Conservation (phyloP, 179 eudicot species). For the Spergularia azorica region DNA sequence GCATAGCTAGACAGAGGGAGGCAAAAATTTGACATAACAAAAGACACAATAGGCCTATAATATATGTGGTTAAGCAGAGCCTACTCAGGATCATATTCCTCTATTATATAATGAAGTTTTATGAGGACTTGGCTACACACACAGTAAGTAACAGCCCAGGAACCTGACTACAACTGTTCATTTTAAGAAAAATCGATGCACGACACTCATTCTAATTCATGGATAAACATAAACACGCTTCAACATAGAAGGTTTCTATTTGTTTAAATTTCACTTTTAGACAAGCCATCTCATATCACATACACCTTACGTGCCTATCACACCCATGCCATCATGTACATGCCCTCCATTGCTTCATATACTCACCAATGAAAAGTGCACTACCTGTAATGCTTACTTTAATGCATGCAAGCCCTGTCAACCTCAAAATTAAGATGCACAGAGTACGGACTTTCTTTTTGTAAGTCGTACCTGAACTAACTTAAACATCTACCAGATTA, state of each 20-base stretch:
- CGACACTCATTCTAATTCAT: too few relatives aligned
- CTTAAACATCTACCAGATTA: too few relatives aligned
- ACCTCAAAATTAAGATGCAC: not conserved
- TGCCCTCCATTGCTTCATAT: not conserved
- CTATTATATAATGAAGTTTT: not conserved
- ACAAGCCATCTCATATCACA: not conserved
- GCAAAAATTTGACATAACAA: not conserved
- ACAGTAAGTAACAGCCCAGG: not conserved
- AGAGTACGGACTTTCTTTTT: not conserved
- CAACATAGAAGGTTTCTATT: too few relatives aligned
- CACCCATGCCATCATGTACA: not conserved
- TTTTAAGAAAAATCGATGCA: too few relatives aligned
- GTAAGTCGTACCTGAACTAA: not conserved
- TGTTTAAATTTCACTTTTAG: too few relatives aligned
- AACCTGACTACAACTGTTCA: not conserved
- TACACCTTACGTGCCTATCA: not conserved
- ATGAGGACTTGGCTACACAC: not conserved
- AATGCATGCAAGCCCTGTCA: not conserved
- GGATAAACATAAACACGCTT: too few relatives aligned
- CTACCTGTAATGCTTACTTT: not conserved
- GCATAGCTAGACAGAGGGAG: not conserved
- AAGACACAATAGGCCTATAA: not conserved
- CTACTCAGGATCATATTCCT: not conserved
- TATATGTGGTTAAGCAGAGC: slow-evolving; percentile 1
- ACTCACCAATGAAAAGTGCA: not conserved